phyloP scores from a whole-genome alignment of 371 early-diverging fungal species.

The Thermomucor indicae-seudaticae region DNA sequence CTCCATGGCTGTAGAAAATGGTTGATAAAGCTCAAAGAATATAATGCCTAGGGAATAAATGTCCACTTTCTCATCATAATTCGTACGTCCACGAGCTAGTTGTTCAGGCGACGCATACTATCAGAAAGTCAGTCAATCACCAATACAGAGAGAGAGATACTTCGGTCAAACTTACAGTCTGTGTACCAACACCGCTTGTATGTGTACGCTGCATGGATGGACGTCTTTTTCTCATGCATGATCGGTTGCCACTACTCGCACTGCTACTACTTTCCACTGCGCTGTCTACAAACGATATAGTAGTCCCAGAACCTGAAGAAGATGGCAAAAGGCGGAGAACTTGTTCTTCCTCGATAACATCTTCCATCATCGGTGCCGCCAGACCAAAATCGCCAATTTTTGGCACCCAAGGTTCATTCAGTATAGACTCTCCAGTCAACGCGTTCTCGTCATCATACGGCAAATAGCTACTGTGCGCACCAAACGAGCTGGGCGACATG shows the following conservation, averaged over 20 bases:
- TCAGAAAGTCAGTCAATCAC: too few species aligned
- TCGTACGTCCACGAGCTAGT: conserved; percentile 41
- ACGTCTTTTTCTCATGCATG: neutral
- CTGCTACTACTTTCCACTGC: conserved; percentile 3
- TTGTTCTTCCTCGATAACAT: too few species aligned
- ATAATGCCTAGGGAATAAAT: conserved; percentile 74
- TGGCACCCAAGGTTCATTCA: conserved; percentile 51
- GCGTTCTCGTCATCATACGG: neutral
- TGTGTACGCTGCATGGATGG: conserved; percentile 8
- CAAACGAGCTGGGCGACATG: neutral
- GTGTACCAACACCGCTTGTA: conserved; percentile 70
- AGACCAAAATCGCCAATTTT: conserved; percentile 91
- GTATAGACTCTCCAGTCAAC: conserved; percentile 11
- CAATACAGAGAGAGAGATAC: neutral
- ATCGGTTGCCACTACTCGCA: neutral
- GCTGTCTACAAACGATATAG: too few species aligned
- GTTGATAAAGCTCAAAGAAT: conserved; percentile 66
- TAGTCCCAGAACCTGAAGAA: too few species aligned
- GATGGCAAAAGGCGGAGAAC: too few species aligned
- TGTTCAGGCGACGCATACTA: conserved; percentile 96
- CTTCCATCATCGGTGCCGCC: conserved; percentile 62
- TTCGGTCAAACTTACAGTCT: conserved; percentile 44
- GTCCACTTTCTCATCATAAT: conserved; percentile 64
- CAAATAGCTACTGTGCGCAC: too few species aligned
- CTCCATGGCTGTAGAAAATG: conserved; percentile 68